Percentiles rank a stretch among this genome's conserved stretches.
phyloP scores from a whole-genome alignment of 2,329 filamentous ascomycete species.

The Ophiocordyceps polyrhachis-furcata region DNA sequence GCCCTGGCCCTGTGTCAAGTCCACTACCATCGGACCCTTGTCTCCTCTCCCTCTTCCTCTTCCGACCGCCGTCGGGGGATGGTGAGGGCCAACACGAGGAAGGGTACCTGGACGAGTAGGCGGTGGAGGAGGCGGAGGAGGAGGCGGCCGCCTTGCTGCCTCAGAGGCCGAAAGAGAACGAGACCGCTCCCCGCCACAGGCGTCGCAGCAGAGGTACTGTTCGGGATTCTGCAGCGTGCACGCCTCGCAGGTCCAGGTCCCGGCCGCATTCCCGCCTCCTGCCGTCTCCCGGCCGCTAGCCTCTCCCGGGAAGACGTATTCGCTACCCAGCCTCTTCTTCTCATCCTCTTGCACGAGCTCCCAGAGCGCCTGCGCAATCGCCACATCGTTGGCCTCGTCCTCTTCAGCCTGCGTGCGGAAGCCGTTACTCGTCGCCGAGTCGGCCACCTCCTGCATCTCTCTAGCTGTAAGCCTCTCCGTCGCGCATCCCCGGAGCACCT shows the following conservation, averaged over 20 bases:
- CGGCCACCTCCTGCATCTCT: constrained; percentile 45
- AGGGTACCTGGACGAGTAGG: neutral
- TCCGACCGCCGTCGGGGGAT: neutral
- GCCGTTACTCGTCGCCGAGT: constrained; percentile 48
- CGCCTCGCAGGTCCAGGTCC: constrained; percentile 31
- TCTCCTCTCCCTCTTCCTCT: neutral
- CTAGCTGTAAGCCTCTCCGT: constrained; percentile 47
- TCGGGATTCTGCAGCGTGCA: constrained; percentile 39
- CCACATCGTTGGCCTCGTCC: constrained; percentile 72
- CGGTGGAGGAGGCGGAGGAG: neutral
- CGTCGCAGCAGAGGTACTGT: constrained; percentile 34
- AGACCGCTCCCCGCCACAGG: constrained; percentile 26
- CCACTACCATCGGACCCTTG: constrained; percentile 9
- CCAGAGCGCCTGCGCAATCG: constrained; percentile 70
- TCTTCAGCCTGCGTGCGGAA: constrained; percentile 74
- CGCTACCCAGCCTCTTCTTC: constrained; percentile 31
- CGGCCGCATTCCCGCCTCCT: constrained; percentile 10
- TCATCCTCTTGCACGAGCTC: constrained; percentile 70
- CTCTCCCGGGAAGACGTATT: constrained; percentile 29
- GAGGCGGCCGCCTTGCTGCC: neutral
- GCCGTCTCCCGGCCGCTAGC: constrained; percentile 28
- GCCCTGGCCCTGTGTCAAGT: constrained; percentile 14
- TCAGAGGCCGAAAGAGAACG: neutral
- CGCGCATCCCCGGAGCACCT: constrained; percentile 54
- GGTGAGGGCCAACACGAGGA: neutral